Evolutionary conservation across 192 early-diverging fungal genomes (phyloP).

Genomic region (Linnemannia hyalina): DNA sequence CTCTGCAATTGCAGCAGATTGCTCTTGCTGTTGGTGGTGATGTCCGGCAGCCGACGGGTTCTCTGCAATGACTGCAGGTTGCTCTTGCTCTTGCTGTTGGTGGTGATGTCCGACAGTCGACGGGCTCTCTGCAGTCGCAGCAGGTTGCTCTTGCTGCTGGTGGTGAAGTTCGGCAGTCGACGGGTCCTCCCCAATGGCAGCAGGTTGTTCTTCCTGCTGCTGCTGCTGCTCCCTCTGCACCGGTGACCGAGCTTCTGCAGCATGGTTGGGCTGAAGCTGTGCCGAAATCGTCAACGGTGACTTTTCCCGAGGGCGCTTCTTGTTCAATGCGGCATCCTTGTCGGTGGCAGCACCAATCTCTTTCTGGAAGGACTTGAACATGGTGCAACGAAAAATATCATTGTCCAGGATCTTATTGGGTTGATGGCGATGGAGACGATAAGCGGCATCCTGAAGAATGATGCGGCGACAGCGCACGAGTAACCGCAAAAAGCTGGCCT

Average conservation of each 20-base stretch:
- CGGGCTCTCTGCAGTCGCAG: neutral
- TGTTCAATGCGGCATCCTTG: neutral
- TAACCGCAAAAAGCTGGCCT: neutral
- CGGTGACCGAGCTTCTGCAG: neutral
- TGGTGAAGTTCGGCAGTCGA: neutral
- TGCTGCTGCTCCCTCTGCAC: neutral
- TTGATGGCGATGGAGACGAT: neutral
- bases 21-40: neutral
- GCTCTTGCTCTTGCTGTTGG: too few relatives aligned
- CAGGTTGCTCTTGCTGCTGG: too few relatives aligned
- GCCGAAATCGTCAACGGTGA: neutral
- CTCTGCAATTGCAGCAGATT: neutral
- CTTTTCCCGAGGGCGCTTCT: neutral
- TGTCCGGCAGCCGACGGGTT: neutral
- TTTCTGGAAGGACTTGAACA: neutral
- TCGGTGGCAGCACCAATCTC: neutral
- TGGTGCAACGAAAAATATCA: neutral
- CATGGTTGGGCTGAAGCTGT: neutral
- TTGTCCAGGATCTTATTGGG: neutral
- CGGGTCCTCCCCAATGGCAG: neutral
- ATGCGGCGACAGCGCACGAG: constrained; percentile 2
- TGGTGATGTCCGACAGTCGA: neutral
- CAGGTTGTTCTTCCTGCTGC: neutral
- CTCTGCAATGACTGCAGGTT: neutral
- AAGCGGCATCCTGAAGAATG: neutral